Percentiles rank a stretch among this genome's conserved stretches.
Conservation (phyloP, 169 alveolate genomes). For the Miamiensis avidus region DNA sequence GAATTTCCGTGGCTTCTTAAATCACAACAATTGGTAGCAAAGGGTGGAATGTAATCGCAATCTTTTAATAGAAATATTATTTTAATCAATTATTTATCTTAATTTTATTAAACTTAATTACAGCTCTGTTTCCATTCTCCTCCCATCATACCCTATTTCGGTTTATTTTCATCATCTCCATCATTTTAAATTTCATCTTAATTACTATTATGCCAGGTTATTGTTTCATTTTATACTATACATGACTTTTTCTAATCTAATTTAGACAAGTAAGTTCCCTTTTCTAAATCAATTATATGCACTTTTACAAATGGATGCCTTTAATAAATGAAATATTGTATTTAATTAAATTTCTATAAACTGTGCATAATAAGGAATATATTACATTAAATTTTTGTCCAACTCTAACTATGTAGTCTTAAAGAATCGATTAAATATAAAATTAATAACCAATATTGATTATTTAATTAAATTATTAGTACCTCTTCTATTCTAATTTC, state of each 20-base stretch:
- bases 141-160: too few relatives aligned
- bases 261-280: constrained; percentile 70
- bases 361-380: too few relatives aligned
- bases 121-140: too few relatives aligned
- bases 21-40: constrained; percentile 75
- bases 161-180: constrained; percentile 40
- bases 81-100: too few relatives aligned
- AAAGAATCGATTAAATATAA: not conserved
- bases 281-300: constrained; percentile 67
- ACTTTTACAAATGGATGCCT: constrained; percentile 80
- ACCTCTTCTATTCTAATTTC: not conserved
- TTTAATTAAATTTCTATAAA: too few relatives aligned
- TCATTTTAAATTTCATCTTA: constrained; percentile 23
- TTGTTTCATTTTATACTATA: not conserved
- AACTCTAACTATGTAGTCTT: not conserved
- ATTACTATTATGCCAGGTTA: constrained; percentile 41
- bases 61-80: not conserved
- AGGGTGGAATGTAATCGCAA: constrained; percentile 45
- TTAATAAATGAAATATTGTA: too few relatives aligned
- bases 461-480: too few relatives aligned
- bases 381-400: not conserved
- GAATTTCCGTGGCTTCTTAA: constrained; percentile 75
- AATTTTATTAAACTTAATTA: too few relatives aligned
- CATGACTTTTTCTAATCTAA: constrained; percentile 33
- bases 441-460: not conserved